A percentile compares a stretch with the other conserved stretches of the same genome.
phyloP scores from a whole-genome alignment of 1,139 yeast genomes.

The Spathaspora sp. region DNA sequence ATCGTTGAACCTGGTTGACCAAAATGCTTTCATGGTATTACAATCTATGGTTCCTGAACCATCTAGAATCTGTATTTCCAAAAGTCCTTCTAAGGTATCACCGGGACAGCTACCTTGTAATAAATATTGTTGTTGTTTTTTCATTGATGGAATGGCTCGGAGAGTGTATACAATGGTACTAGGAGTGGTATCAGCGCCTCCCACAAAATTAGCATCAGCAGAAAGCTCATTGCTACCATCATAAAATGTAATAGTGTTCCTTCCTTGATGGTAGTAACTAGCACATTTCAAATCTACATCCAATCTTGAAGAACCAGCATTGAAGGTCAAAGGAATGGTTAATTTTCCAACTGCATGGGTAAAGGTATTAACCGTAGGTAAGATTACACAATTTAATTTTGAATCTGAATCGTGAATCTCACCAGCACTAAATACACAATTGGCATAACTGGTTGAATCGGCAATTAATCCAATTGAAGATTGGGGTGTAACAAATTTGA shows the following conservation, averaged over 20 bases:
- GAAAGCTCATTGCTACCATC: slow-evolving; percentile 17
- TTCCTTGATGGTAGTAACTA: slow-evolving; percentile 22
- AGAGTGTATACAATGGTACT: not conserved
- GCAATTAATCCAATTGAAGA: slow-evolving; percentile 19
- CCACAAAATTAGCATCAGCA: not conserved
- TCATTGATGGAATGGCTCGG: slow-evolving; percentile 18
- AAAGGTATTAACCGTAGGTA: slow-evolving; percentile 15
- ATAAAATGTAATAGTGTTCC: slow-evolving; percentile 21
- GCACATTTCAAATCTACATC: too few relatives aligned
- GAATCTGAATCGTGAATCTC: slow-evolving; percentile 20
- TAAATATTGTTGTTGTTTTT: slow-evolving; percentile 15
- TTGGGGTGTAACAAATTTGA: slow-evolving; percentile 24
- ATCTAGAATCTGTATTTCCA: slow-evolving; percentile 18
- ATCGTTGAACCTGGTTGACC: slow-evolving; percentile 22
- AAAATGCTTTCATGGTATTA: slow-evolving; percentile 17
- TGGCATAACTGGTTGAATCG: slow-evolving; percentile 20
- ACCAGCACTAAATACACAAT: slow-evolving; percentile 25
- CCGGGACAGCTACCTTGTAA: slow-evolving; percentile 23
- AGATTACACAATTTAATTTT: slow-evolving; percentile 24
- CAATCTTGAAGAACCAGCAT: slow-evolving; percentile 23
- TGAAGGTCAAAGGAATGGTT: slow-evolving; percentile 23
- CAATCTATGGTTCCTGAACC: slow-evolving; percentile 20
- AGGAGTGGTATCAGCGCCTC: not conserved
- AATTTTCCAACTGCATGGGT: slow-evolving; percentile 18
- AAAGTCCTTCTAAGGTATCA: slow-evolving; percentile 14